Base-by-base conservation (phyloP, 1,284 basidiomycete species). In the Takashimella koratensis region DNA sequence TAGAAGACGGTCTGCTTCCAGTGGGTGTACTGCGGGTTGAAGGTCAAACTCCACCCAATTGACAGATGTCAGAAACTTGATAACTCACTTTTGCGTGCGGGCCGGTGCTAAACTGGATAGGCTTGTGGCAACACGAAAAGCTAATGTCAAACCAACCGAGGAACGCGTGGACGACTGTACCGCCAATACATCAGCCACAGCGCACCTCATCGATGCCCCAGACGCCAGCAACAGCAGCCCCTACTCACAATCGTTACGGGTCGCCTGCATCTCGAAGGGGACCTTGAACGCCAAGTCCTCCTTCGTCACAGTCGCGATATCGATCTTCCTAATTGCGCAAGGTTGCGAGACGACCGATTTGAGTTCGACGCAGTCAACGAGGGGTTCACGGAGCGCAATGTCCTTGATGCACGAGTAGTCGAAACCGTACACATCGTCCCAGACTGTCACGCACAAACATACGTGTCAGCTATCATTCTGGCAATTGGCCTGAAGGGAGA, bases 321-420 rank as follows among this genome's bases (percentile, higher is more conserved):
- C 84, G 71, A 99, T 90, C 74, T 90, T 85, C 86, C 90, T 91
- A 76, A 97, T 82, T 68, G 85, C 78, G 67, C 83, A 94, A 25
- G 94, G 92, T 73, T 93, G 85, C 4, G 91, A 90, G 40, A 91
- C 90, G 52, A 97, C 92, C 2, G 90, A 79, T 76, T 92, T 93
- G 62, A 96, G 78, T 62, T 97, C 93, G 56, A 99, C 96, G 21
- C 93, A 97, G 79, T 99, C 96, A 30, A 99, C 96, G 21, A 99
- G 80, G 42, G 96, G 96, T 75, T 99, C 96, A 45, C 88, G 84
- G 51, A 99, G 80, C 3, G 96, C 96, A 70, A 98, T 97, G 73
- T 97, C 93, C 78, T 98, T 98, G 83, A 99, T 98, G 77, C 95
- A 98, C 45, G 92, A 96, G 78, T 93, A 99, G 79, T 99, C 93